Conservation (phyloP, 1,139 yeast species). For the Hanseniaspora uvarum region DNA sequence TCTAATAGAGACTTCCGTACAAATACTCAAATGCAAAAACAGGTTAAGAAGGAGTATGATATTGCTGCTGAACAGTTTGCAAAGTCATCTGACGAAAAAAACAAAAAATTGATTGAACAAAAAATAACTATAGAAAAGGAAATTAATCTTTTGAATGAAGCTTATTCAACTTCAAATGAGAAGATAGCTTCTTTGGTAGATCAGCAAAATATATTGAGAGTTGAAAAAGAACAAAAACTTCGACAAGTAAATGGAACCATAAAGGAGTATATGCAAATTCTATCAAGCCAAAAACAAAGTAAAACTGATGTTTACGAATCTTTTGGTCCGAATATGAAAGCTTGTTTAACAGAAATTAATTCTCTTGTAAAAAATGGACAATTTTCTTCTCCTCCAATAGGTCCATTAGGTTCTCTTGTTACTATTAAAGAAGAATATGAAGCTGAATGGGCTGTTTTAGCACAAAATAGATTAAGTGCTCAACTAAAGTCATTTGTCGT, state of each 20-base stretch:
- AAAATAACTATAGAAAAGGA: conserved; percentile 16
- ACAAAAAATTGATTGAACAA: conserved; percentile 23
- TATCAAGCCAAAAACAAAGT: conserved; percentile 20
- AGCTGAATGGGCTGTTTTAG: conserved; percentile 47
- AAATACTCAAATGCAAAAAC: conserved; percentile 24
- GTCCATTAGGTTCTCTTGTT: conserved; percentile 67
- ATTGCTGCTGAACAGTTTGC: conserved; percentile 20
- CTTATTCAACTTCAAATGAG: conserved; percentile 10
- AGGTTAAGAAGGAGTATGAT: conserved; percentile 27
- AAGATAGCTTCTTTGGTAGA: conserved; percentile 14
- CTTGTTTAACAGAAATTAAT: conserved; percentile 38
- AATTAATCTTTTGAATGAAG: conserved; percentile 17
- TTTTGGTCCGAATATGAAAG: conserved; percentile 41
- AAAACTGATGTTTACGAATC: conserved; percentile 29
- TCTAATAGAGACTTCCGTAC: conserved; percentile 26
- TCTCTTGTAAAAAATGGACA: conserved; percentile 20
- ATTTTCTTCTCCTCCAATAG: conserved; percentile 53
- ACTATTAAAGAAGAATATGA: conserved; percentile 45
- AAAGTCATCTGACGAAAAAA: conserved; percentile 26
- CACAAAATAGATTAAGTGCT: conserved; percentile 45
- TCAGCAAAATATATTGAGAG: conserved; percentile 8
- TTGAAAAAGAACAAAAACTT: conserved; percentile 19
- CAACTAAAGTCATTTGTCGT: conserved; percentile 60
- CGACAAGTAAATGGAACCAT: conserved; percentile 16
- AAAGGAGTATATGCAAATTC: conserved; percentile 5